Base-by-base conservation (phyloP, 2,329 filamentous ascomycete genomes). In the Aureobasidium sp. region DNA sequence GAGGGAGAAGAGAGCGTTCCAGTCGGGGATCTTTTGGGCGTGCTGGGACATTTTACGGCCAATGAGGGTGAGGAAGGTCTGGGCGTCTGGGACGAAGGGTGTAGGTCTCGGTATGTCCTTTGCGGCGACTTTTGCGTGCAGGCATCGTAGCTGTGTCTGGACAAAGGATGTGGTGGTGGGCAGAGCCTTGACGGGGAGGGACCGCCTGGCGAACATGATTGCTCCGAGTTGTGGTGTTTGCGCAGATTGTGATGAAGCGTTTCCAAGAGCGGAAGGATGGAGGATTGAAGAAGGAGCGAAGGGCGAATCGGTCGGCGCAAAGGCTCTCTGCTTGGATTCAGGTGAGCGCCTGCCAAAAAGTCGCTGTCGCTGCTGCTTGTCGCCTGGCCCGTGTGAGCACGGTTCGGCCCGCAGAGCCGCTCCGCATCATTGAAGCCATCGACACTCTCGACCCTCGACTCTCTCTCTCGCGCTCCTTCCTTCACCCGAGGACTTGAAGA, bases 41-140 rank as follows among this genome's bases (percentile, higher is more conserved):
- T 97, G 90, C 71, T 88, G 85, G 70, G 83, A 86, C 69, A 97
- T 85, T 68, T 87, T 87, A 66, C 94, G 92, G 68, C 94, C 94
- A 75, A 97, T 97, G 63, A 97, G 81, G 39, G 84, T 90, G 65
- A 97, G 86, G 76, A 99, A 96, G 17, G 92, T 94, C 68, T 82
- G 73, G 44, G 91, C 85, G 73, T 97, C 87, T 35, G 92, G 93
- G 42, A 96, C 86, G 69, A 96, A 91, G 1, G 91, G 90, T 40
- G 88, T 96, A 0, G 91, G 88, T 27, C 80, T 71, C 2, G 92
- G 92, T 31, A 87, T 73, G n/a, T 71, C 72, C 15, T 71, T 72
- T 62, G 72, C 68, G 22, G 75, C 73, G 33, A 76, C 75, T 54
- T 73, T 72, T 63, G 73, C 69, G 64, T 77, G 75, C 24, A 75